Base-by-base conservation (phyloP, 768 basidiomycete genomes). In the Kwoniella dejecticola region DNA sequence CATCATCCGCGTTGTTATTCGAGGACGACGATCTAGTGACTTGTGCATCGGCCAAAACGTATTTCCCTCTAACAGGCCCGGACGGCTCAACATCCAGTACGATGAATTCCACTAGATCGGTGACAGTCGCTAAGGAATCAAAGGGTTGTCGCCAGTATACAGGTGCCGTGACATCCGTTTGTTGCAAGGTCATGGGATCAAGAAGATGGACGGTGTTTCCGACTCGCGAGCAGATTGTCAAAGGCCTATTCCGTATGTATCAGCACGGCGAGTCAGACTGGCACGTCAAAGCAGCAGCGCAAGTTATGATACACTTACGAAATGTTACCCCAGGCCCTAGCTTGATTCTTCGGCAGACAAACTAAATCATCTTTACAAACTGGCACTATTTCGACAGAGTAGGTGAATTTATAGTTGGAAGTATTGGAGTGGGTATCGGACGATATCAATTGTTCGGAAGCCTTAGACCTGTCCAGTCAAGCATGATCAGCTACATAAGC, bases 301-400 rank as follows among this genome's bases (percentile, higher is more conserved):
- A n/a, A n/a, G n/a, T n/a, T n/a, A n/a, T n/a, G n/a, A n/a, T n/a
- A n/a, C n/a, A 71, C 79, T 57, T 61, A 81, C 80, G 77, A 86
- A 80, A 99, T 95, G 82, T 94, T 97, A 75, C 88, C 86, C 58
- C 94, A 81, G 17, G 85, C 81, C 8, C 88, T 87, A 0, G 96
- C 93, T 68, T 88, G 87, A 72, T 91, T 90, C 11, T 81, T 78
- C 2, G 93, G 91, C 33, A 99, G 83, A 76, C 90, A 91, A 21
- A 98, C 89, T 26, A 99, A 85, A 79, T 99, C 96, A 76, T 98
- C 96, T 78, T 97, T 97, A 83, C 96, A 99, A 57, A 99, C 86
- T 0, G 96, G 93, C 3, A 89, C 85, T 74, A 99, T 96, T 80
- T 98, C 95, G 68, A 98, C 90, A 4, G 94, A 96, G 82, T 91